Base-by-base conservation (phyloP, 768 basidiomycete species). In the Omphalotus guepiniiformis region DNA sequence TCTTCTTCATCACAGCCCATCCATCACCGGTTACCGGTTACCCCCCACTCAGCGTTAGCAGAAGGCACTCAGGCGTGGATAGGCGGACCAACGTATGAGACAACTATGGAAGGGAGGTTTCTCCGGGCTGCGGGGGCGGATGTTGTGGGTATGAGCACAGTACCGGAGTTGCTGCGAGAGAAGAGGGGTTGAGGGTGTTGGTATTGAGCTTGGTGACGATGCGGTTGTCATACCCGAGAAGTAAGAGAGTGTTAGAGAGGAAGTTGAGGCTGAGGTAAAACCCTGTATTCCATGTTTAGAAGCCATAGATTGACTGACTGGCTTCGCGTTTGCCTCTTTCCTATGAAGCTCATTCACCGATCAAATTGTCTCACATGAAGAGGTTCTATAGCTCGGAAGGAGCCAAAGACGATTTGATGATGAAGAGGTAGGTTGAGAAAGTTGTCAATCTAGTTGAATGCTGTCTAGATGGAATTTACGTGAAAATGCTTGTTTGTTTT, bases 141-240 rank as follows among this genome's bases (percentile, higher is more conserved):
- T 55, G 86, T 93, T n/a, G 92, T 93, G 2, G 92, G 92, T 2
- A 94, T 94, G 92, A 91, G 88, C 55, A 94, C 93, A 0, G 79
- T 93, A 13, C 92, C 91, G 0, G 92, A 94, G 69, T 93, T 19
- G 86, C 81, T 0, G 92, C 86, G 7, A 66, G 80, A 39, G 82
- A 90, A 59, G 85, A 83, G 58, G 85, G 83, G 0, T 55, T 94
- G 47, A 76, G 87, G 45, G 80, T 87, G 41, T 70, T 88, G 65
- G 91, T 87, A 3, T 68, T 94, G 35, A 92, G 87, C 54, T 73
- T 94, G 47, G 87, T 92, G 22, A 93, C 91, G 22, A 94, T 66
- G 73, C 76, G 57, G 93, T 94, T 7, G 82, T 90, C 37, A 82
- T 88, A 49, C 83, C 81, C 0, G 74, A 79, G 8, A 71, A 62